These are phyloP conservation scores for Zymoseptoria pseudotritici DNA, from an alignment of 2,329 filamentous ascomycete species.

Conservation along the genomic window DNA sequence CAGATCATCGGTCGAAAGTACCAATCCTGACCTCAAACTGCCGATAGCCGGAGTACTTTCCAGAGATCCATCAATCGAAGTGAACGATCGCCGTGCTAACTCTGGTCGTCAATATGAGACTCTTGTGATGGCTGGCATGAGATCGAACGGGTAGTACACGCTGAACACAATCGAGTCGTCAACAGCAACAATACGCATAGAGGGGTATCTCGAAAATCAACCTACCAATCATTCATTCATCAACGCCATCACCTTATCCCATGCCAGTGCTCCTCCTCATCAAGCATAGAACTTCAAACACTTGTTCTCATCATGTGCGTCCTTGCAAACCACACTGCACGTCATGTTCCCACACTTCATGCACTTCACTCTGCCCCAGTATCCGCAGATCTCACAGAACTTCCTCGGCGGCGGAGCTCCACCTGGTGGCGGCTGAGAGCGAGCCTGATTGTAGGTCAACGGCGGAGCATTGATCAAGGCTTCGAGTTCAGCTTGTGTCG, in stretches of 20 bases:
- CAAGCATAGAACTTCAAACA: conserved; percentile 47
- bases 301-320: conserved; percentile 64
- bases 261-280: not conserved
- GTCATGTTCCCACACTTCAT: conserved; percentile 70
- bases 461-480: conserved; percentile 57
- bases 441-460: conserved; percentile 60
- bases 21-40: not conserved
- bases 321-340: conserved; percentile 70
- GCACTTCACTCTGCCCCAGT: conserved; percentile 71
- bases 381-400: conserved; percentile 75
- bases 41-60: not conserved
- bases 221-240: not conserved
- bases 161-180: not conserved
- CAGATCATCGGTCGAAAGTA: not conserved
- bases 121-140: too few relatives aligned
- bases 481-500: conserved; percentile 48
- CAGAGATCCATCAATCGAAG: not conserved
- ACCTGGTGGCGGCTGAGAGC: conserved; percentile 34
- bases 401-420: conserved; percentile 46
- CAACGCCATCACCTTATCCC: not conserved
- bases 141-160: too few relatives aligned
- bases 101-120: too few relatives aligned
- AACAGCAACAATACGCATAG: not conserved
- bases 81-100: not conserved
- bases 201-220: not conserved